Base-by-base conservation (phyloP, 805 yeast species). In the Ogataea methanolica region DNA sequence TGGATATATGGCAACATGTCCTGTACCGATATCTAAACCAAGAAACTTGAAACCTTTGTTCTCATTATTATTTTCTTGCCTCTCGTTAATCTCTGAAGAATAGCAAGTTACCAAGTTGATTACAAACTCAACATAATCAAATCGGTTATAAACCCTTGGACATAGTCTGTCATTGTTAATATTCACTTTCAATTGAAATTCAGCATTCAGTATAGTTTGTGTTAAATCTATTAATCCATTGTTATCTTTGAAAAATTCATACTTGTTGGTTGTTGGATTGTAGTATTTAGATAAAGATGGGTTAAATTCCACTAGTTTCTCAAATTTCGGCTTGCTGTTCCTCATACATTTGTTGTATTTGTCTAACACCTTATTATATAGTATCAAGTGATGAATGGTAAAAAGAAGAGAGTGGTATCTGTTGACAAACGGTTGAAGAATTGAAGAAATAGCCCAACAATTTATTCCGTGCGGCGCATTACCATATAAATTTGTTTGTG, bases 11-110 rank as follows among this genome's bases (percentile, higher is more conserved):
- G 74, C 74, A 37, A 71, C 62, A 21, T 73, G 71, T 1, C 83
- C 82, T 0, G 78, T 72, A 1, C 83, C 83, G 16, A 75, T 62
- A 50, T 76, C 80, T n/a, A 73, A 43, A 1, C 70, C 73, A 16
- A 36, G 37, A n/a, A 49, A 46, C n/a, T 39, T 34, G 12, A 8
- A 15, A 15, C 4, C 16, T 16, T 37, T 33, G 22, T 16, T 14
- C 11, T 26, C 9, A 35, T 29, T 22, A 14, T 38, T 42, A 6
- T 37, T 7, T 9, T 26, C 12, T 26, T 26, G 12, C 22, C 39
- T 33, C 26, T 6, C 36, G 1, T 22, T 21, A 6, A 15, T 15
- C 15, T 43, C 46, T n/a, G 11, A 21, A 15, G 22, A 26, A 11
- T 17, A 39, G 6, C 21, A 17, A 29, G 17, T 16, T 31, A 57